Base-by-base conservation (phyloP, 148 eudicot genomes). In the Dysphania ambrosioides region DNA sequence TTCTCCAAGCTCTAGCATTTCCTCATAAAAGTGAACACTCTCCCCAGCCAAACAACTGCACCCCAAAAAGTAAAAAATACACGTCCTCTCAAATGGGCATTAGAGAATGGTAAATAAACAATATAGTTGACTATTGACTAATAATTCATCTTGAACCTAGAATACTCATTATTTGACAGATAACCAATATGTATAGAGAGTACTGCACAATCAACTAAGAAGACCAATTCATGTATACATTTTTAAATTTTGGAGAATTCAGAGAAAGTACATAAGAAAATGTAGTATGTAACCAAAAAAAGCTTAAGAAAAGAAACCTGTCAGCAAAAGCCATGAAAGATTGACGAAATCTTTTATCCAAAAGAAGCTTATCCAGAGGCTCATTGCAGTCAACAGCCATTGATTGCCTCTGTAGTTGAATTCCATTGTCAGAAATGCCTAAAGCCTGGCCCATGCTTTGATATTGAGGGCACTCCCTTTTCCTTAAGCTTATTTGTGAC, bases 1-100 rank as follows among this genome's bases (percentile, higher is more conserved):
- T 70, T 88, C 89, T 68, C 84, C 86, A 70, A 87, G 90, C 76
- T 90, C 96, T 64, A 79, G 85, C 68, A 90, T 89, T 88, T 93
- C 98, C 38, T 90, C 90, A 55, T 90, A 93, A 71, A 93, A 93
- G 83, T 88, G 93, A 63, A 93, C 82, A 72, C 96, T 89, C 84
- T 93, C 98, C 64, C 93, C 98, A 41, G 98, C 98, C 85, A 89
- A 85, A 78, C 98, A 93, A 82, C 98, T 93, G 87, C 81, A 86
- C 58, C 49, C 70, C 75, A 75, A 15, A 21, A 79, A 76, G 26
- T 72, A 16, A 75, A 21, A 66, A 31, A n/a, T 51, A 13, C 23
- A 35, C 6, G 19, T 34, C 42, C 44, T 44, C 23, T 40, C 10
- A 44, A 31, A 2, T n/a, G 21, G 41, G 8, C 27, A 51, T 10